These are phyloP conservation scores for Echinosophora koreensis DNA, from an alignment of 306 rosid species.

Conservation along the genomic window DNA sequence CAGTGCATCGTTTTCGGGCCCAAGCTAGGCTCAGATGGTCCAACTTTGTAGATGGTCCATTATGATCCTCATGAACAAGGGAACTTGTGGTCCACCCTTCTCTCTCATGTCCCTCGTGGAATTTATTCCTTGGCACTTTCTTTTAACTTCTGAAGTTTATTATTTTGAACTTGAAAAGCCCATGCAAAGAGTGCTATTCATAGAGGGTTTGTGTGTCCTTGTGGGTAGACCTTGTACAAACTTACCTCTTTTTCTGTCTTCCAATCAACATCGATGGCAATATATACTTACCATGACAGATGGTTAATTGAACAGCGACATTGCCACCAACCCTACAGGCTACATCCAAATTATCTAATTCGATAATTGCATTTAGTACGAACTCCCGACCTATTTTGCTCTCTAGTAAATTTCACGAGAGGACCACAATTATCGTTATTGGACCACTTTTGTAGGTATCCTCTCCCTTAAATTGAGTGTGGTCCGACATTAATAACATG, in stretches of 20 bases:
- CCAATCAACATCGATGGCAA: slow-evolving; percentile 39
- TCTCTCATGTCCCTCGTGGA: slow-evolving; percentile 7
- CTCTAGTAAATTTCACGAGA: slow-evolving; percentile 27
- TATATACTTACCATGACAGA: slow-evolving; percentile 14
- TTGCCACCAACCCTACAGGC: slow-evolving; percentile 20
- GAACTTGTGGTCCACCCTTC: slow-evolving; percentile 38
- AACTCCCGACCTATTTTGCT: not conserved
- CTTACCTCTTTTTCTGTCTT: slow-evolving; percentile 17
- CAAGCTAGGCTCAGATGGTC: slow-evolving; percentile 32
- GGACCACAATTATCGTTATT: slow-evolving; percentile 53
- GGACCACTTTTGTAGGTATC: slow-evolving; percentile 54
- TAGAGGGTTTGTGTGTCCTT: slow-evolving; percentile 22
- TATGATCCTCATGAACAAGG: slow-evolving; percentile 34
- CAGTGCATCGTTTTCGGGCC: slow-evolving; percentile 29
- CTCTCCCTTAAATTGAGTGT: slow-evolving; percentile 46
- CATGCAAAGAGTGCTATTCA: slow-evolving; percentile 43
- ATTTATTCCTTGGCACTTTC: slow-evolving; percentile 14
- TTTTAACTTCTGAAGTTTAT: not conserved
- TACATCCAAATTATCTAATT: not conserved
- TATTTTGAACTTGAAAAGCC: slow-evolving; percentile 24
- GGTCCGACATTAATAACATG: slow-evolving; percentile 57
- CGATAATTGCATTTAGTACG: slow-evolving; percentile 24
- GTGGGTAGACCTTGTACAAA: slow-evolving; percentile 14
- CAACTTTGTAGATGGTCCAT: slow-evolving; percentile 41
- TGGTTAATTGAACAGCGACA: slow-evolving; percentile 35